Percentiles rank a stretch among this genome's conserved stretches.
Evolutionary conservation across 495 filamentous ascomycete species (phyloP).

Genomic region (Trichocladium uniseriatum): DNA sequence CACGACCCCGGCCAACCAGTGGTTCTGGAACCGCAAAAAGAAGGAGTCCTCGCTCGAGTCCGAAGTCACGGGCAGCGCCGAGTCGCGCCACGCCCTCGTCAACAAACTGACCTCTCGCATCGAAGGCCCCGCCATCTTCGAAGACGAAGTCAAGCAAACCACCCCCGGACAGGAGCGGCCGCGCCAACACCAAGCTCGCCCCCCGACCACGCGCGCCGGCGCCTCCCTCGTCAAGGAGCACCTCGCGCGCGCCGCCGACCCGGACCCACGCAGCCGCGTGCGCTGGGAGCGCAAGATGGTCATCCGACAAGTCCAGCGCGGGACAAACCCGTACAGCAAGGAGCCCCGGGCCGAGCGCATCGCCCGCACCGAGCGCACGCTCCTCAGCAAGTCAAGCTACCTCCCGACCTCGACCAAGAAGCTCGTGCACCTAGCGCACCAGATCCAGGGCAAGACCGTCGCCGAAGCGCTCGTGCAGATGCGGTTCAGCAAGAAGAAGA

Average conservation of each 20-base stretch:
- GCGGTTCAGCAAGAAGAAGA: constrained; percentile 91
- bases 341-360: constrained; percentile 54
- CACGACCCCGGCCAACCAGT: constrained; percentile 26
- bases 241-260: constrained; percentile 54
- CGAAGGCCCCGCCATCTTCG: constrained; percentile 51
- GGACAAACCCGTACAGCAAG: constrained; percentile 47
- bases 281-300: constrained; percentile 80
- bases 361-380: constrained; percentile 63
- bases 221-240: constrained; percentile 31
- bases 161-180: neutral
- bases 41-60: constrained; percentile 1
- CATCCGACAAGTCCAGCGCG: constrained; percentile 51
- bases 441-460: constrained; percentile 84
- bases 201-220: neutral
- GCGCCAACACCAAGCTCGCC: neutral
- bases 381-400: constrained; percentile 50
- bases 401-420: constrained; percentile 85
- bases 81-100: constrained; percentile 25
- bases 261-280: constrained; percentile 52
- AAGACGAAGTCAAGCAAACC: constrained; percentile 35
- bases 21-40: constrained; percentile 22
- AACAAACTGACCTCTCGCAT: constrained; percentile 23
- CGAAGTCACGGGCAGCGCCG: constrained; percentile 10
- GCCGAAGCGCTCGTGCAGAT: constrained; percentile 92
- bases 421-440: constrained; percentile 67